These are phyloP conservation scores for Waltergamsia citrina DNA, from an alignment of 2,329 filamentous ascomycete species.

Conservation along the genomic window DNA sequence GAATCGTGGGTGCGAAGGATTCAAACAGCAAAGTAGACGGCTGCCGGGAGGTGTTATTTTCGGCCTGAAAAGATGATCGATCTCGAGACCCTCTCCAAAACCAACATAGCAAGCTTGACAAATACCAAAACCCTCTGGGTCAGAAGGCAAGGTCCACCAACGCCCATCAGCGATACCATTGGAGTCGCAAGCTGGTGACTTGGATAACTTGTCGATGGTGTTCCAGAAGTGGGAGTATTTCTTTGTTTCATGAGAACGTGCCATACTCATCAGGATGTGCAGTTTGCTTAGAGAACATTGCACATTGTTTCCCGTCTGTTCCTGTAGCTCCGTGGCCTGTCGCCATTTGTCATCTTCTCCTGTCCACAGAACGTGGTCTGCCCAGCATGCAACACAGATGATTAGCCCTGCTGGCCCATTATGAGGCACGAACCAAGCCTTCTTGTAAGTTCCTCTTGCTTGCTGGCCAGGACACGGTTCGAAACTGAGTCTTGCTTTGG, in stretches of 20 bases:
- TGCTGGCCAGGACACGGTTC: conserved; percentile 15
- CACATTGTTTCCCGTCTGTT: conserved; percentile 14
- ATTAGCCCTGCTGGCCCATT: conserved; percentile 14
- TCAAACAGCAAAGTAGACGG: conserved; percentile 21
- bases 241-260: conserved; percentile 15
- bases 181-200: conserved; percentile 17
- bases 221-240: conserved; percentile 23
- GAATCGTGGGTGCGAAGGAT: conserved; percentile 16
- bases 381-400: conserved; percentile 25
- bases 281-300: conserved; percentile 19
- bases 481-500: conserved; percentile 14
- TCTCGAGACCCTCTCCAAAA: conserved; percentile 17
- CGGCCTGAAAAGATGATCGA: conserved; percentile 18
- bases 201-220: conserved; percentile 14
- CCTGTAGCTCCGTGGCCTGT: conserved; percentile 7
- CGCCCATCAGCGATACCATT: conserved; percentile 16
- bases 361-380: conserved; percentile 21
- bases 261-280: conserved; percentile 19
- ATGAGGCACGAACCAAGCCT: conserved; percentile 21
- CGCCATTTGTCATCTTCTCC: conserved; percentile 15
- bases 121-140: conserved; percentile 21
- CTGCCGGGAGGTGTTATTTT: conserved; percentile 10
- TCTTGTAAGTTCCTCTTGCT: conserved; percentile 10
- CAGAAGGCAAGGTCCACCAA: conserved; percentile 23
- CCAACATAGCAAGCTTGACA: conserved; percentile 24